phyloP scores from a whole-genome alignment of 306 rosid species.

The Quercus rubra region DNA sequence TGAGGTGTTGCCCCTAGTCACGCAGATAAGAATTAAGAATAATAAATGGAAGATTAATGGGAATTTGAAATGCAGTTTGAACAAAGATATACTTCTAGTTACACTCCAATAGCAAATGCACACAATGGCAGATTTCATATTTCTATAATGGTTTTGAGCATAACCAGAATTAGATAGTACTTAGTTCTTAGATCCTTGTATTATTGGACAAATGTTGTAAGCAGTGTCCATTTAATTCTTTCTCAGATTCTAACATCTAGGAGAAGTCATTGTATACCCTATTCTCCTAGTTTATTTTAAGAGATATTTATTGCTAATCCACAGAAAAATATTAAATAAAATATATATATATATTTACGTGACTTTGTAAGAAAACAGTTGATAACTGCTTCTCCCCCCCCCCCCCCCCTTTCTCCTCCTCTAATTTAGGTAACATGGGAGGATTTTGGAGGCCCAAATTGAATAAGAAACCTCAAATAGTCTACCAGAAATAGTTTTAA shows the following conservation, averaged over 20 bases:
- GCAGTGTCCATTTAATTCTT: not conserved
- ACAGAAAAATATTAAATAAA: not conserved
- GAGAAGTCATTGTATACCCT: not conserved
- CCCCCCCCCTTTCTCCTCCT: too few relatives aligned
- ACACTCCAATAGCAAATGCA: not conserved
- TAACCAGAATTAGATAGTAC: not conserved
- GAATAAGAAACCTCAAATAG: not conserved
- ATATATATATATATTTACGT: not conserved
- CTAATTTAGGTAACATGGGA: not conserved
- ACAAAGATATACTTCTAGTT: not conserved
- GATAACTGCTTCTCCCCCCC: not conserved
- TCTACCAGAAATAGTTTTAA: not conserved
- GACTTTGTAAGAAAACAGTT: slow-evolving; percentile 1
- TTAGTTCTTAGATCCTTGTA: not conserved
- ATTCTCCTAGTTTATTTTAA: not conserved
- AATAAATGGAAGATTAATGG: slow-evolving; percentile 1
- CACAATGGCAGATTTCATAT: not conserved
- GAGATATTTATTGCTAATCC: not conserved
- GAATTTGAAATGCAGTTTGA: not conserved
- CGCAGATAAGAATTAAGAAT: not conserved
- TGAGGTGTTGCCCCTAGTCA: too few relatives aligned
- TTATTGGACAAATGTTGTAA: not conserved
- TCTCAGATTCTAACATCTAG: not conserved
- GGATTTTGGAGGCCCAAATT: not conserved
- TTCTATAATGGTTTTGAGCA: not conserved